Base-by-base conservation (phyloP, 2,329 filamentous ascomycete species). In the Penicillium sp. region DNA sequence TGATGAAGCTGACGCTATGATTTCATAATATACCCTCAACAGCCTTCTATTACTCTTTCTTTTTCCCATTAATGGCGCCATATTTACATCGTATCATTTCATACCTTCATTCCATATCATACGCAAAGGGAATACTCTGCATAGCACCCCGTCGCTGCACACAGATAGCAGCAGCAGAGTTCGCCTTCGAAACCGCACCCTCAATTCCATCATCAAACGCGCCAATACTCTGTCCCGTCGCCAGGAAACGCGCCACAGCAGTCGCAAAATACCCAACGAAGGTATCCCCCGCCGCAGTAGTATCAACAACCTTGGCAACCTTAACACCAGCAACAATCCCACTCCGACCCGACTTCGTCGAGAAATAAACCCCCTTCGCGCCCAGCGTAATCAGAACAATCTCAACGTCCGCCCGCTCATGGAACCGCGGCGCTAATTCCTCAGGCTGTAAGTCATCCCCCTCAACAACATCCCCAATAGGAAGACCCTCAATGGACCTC, bases 231-330 rank as follows among this genome's bases (percentile, higher is more conserved):
- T 47, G 44, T 5, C 61, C 63, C 1, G 51, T 61, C 4, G 61
- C 61, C 7, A 66, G 17, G 35, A 66, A 64, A 2, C 63, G 60
- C 21, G 61, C 60, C 13, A 66, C 41, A 9, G 58, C 55, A n/a
- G 53, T 55, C 5, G 63, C 61, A 17, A 66, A 66, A 21, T 66
- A 66, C 21, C 64, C 64, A 3, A 66, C 64, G 31, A 66, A 66
- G 0, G 64, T 66, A 49, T 66, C 64, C 0, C 64, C 64, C 0
- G 64, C 64, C 10, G 64, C 64, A 33, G 64, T 66, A 8, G 64
- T 66, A 53, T 66, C 64, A 31, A 64, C 38, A 3, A 66, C 64
- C 55, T 64, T 61, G 1, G 56, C 33, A 21, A 66, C 64, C 44
- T 61, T 62, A 6, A 66, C 60, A 10, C 63, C 64, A 2, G 55